phyloP scores from a whole-genome alignment of 1,139 yeast genomes.

The Yamadazyma dushanensis region DNA sequence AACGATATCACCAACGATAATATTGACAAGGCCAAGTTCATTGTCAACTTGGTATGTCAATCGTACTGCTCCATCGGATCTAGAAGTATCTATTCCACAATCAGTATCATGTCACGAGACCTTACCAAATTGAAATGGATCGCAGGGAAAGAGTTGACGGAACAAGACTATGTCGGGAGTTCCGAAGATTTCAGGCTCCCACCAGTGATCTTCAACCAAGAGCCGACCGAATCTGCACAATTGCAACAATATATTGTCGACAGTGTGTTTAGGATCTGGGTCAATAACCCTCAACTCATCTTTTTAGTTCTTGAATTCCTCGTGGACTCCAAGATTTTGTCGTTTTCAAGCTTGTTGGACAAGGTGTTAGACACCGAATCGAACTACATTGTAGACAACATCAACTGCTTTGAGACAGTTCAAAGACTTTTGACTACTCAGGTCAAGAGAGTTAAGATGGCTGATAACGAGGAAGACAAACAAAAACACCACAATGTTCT shows the following conservation, averaged over 20 bases:
- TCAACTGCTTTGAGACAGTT: conserved; percentile 48
- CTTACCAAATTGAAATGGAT: conserved; percentile 49
- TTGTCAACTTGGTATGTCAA: conserved; percentile 65
- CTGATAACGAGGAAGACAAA: conserved; percentile 2
- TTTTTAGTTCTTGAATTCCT: conserved; percentile 67
- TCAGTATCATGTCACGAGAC: conserved; percentile 63
- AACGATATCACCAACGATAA: conserved; percentile 28
- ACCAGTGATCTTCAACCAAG: conserved; percentile 20
- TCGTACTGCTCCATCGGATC: conserved; percentile 81
- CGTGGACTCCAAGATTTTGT: conserved; percentile 50
- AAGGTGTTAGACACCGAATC: conserved; percentile 39
- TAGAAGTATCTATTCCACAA: conserved; percentile 85
- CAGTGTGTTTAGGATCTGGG: conserved; percentile 75
- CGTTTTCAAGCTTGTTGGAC: conserved; percentile 40
- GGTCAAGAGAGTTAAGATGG: background rate
- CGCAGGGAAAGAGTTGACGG: conserved; percentile 33
- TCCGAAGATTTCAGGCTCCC: conserved; percentile 36
- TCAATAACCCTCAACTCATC: conserved; percentile 78
- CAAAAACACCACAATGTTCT: conserved; percentile 6
- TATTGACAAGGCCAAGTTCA: conserved; percentile 42
- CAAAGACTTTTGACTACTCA: conserved; percentile 30
- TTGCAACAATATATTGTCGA: conserved; percentile 54
- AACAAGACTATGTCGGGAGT: conserved; percentile 24
- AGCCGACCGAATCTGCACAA: conserved; percentile 27
- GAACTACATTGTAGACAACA: conserved; percentile 42